Percentiles rank a stretch among this genome's conserved stretches.
These are phyloP conservation scores for Telopea speciosissima DNA, from an alignment of 177 flowering plant species.

Conservation along the genomic window DNA sequence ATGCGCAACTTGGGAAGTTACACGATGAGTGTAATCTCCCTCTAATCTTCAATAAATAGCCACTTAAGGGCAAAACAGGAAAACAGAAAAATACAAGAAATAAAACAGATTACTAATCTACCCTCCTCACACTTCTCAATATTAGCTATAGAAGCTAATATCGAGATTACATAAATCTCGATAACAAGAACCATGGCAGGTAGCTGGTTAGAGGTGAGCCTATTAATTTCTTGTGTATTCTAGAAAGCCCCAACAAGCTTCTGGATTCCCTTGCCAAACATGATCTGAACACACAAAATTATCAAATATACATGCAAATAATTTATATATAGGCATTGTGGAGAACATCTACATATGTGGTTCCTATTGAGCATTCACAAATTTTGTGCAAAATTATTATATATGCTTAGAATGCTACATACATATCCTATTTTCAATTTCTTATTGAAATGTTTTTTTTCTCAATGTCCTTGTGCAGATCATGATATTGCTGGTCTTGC, in stretches of 20 bases:
- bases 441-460: neutral
- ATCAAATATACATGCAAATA: no score
- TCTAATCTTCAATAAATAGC: no score
- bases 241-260: neutral
- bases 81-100: no score
- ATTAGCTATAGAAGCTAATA: no score
- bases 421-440: neutral
- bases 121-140: no score
- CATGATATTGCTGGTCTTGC: constrained; percentile 54
- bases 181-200: neutral
- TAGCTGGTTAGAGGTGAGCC: neutral
- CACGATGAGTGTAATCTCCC: no score
- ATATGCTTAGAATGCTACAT: neutral
- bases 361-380: neutral
- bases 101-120: no score
- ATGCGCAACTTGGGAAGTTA: no score
- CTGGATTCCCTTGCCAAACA: neutral
- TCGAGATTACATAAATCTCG: no score
- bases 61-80: no score
- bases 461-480: constrained; percentile 40
- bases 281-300: neutral
- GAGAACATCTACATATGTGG: neutral
- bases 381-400: neutral
- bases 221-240: neutral
- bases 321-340: no score